phyloP scores from a whole-genome alignment of 257 asterid genomes.

The Dorcoceras hygrometricum region DNA sequence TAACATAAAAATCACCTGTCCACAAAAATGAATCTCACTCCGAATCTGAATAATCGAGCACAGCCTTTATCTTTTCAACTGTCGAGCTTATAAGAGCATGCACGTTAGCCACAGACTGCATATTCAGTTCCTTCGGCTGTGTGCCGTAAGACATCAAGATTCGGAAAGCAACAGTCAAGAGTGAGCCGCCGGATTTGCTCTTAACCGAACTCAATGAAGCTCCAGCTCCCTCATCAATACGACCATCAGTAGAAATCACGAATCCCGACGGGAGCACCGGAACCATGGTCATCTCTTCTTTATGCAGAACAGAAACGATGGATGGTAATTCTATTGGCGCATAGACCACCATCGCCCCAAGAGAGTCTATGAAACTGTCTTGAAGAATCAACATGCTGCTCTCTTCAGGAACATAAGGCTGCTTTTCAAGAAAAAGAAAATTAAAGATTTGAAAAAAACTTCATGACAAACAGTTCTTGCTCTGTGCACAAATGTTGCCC shows the following conservation, averaged over 20 bases:
- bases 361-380: conserved; percentile 50
- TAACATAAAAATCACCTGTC: too few species aligned
- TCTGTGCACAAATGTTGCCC: background rate
- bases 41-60: conserved; percentile 13
- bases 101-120: conserved; percentile 47
- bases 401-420: conserved; percentile 50
- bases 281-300: conserved; percentile 32
- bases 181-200: conserved; percentile 34
- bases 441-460: too few species aligned
- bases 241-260: conserved; percentile 53
- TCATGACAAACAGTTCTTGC: too few species aligned
- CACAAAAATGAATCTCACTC: too few species aligned
- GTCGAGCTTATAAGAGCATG: conserved; percentile 50
- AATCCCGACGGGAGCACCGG: conserved; percentile 67
- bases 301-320: conserved; percentile 33
- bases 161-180: conserved; percentile 56
- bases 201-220: conserved; percentile 29
- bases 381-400: conserved; percentile 50
- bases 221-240: conserved; percentile 21
- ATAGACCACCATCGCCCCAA: conserved; percentile 52
- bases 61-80: conserved; percentile 40
- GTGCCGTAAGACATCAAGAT: conserved; percentile 31
- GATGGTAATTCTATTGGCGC: conserved; percentile 40
- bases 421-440: conserved; percentile 9
- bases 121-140: conserved; percentile 33